Conservation (phyloP, 208 protist species). For the Tritrichomonas foetus region DNA sequence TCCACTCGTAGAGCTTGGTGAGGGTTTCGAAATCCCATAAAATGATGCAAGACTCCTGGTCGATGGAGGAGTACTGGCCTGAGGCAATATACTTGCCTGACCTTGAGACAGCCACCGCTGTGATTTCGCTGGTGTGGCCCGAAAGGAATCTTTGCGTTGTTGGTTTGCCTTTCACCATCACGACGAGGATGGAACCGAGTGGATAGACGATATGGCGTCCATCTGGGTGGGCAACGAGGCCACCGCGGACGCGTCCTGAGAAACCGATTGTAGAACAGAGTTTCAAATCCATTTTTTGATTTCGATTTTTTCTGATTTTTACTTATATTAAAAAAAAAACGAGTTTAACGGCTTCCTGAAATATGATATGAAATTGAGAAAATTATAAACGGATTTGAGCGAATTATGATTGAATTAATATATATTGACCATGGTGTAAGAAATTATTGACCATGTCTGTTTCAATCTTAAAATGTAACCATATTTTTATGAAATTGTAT, state of each 20-base stretch:
- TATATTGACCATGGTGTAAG: too few species aligned
- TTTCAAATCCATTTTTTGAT: neutral
- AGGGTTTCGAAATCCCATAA: slow-evolving; percentile 55
- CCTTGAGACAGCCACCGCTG: slow-evolving; percentile 74
- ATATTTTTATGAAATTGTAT: too few species aligned
- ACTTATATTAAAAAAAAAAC: neutral
- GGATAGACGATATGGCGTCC: slow-evolving; percentile 76
- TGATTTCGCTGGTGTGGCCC: slow-evolving; percentile 82
- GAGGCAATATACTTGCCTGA: slow-evolving; percentile 78
- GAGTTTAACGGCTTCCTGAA: neutral
- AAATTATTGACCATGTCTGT: too few species aligned
- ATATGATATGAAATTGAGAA: too few species aligned
- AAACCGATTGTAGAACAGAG: slow-evolving; percentile 44
- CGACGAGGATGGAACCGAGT: slow-evolving; percentile 75
- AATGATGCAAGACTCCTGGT: slow-evolving; percentile 66
- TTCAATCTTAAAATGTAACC: too few species aligned
- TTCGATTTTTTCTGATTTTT: neutral
- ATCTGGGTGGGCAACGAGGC: slow-evolving; percentile 74
- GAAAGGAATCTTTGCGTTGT: slow-evolving; percentile 40
- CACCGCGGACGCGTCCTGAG: slow-evolving; percentile 64
- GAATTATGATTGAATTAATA: too few species aligned
- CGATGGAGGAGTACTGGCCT: slow-evolving; percentile 79
- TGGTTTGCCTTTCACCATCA: slow-evolving; percentile 66
- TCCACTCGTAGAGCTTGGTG: slow-evolving; percentile 72
- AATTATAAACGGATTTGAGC: too few species aligned